Conservation (phyloP, 2,329 filamentous ascomycete genomes). For the Colletotrichum siamense region DNA sequence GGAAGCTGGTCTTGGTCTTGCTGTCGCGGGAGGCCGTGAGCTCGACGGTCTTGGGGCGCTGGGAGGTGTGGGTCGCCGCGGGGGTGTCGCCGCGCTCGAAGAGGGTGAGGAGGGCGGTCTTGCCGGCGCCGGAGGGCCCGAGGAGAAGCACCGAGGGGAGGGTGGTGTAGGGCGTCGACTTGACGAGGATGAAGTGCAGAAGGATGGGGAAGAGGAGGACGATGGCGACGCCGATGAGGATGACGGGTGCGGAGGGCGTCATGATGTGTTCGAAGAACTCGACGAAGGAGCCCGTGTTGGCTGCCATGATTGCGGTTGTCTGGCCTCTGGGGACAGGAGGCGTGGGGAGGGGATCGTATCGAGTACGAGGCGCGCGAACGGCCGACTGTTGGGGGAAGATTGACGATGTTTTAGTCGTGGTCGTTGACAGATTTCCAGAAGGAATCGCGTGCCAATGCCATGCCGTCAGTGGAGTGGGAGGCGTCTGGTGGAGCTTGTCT, state of each 20-base stretch:
- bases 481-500: not conserved
- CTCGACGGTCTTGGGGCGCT: slow-evolving; percentile 56
- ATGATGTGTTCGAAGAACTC: slow-evolving; percentile 57
- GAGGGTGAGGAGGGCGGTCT: slow-evolving; percentile 86
- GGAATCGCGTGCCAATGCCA: not conserved
- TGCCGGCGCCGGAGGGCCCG: slow-evolving; percentile 83
- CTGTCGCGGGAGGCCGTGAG: slow-evolving; percentile 57
- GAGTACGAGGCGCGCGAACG: slow-evolving; percentile 1
- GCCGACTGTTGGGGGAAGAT: not conserved
- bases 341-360: not conserved
- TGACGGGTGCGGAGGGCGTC: slow-evolving; percentile 63
- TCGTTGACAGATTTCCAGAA: slow-evolving; percentile 23
- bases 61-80: slow-evolving; percentile 61
- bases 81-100: slow-evolving; percentile 58
- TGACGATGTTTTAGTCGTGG: slow-evolving; percentile 7
- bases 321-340: not conserved
- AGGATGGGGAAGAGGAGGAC: slow-evolving; percentile 77
- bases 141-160: slow-evolving; percentile 81
- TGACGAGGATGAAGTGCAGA: slow-evolving; percentile 78
- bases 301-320: not conserved
- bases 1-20: slow-evolving; percentile 48
- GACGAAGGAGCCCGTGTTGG: slow-evolving; percentile 43
- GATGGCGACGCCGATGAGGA: slow-evolving; percentile 74
- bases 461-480: slow-evolving; percentile 5
- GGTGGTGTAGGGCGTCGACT: slow-evolving; percentile 66